Evolutionary conservation across 164 flowering plant genomes (phyloP).

Genomic region (Nelumbo lutea): DNA sequence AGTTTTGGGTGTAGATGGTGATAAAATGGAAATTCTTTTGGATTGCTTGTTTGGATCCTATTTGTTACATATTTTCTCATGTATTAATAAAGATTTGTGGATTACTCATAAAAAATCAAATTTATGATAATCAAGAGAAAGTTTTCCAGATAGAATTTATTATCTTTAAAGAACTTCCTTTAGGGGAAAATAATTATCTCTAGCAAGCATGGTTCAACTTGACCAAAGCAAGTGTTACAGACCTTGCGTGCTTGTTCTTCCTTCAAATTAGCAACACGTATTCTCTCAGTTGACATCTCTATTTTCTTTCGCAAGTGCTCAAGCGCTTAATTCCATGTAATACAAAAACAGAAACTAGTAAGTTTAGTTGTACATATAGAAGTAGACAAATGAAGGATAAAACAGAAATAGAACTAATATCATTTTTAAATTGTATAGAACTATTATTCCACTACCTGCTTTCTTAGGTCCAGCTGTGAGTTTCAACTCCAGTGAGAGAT

Average conservation of each 20-base stretch:
- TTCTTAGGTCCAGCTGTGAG: slow-evolving; percentile 98
- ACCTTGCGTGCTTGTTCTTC: slow-evolving; percentile 95
- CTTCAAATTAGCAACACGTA: slow-evolving; percentile 70
- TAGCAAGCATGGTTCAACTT: not conserved
- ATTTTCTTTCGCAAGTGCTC: slow-evolving; percentile 92
- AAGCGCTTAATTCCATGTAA: slow-evolving; percentile 50
- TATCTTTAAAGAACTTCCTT: not conserved
- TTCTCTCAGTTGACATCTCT: slow-evolving; percentile 75
- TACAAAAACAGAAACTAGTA: slow-evolving; percentile 8
- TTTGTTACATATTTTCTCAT: too few species aligned
- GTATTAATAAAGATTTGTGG: too few species aligned
- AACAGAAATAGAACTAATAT: not conserved
- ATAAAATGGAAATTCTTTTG: too few species aligned
- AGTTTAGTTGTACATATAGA: slow-evolving; percentile 2
- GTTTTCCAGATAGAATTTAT: too few species aligned
- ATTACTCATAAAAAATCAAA: too few species aligned
- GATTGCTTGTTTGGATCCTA: too few species aligned
- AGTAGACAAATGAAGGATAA: not conserved
- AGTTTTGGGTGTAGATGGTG: too few species aligned
- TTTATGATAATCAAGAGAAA: too few species aligned
- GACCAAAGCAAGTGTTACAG: slow-evolving; percentile 13
- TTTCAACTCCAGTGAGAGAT: slow-evolving; percentile 80
- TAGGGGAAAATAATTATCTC: not conserved
- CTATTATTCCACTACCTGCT: slow-evolving; percentile 53
- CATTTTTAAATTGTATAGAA: too few species aligned